These are phyloP conservation scores for Tothia fuscella DNA, from an alignment of 2,329 filamentous ascomycete species.

Conservation along the genomic window DNA sequence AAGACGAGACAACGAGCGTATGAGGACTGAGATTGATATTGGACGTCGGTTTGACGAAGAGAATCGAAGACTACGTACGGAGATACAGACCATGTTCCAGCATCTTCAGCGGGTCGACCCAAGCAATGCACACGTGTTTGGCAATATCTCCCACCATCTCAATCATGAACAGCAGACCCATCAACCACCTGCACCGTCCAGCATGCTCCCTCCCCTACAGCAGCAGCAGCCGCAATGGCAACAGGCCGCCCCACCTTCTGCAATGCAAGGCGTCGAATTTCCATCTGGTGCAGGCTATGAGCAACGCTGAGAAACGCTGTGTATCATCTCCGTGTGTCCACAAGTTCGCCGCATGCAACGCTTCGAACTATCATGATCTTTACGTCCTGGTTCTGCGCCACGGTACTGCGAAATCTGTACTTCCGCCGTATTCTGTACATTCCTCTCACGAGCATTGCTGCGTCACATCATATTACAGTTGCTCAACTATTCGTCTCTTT, in stretches of 20 bases:
- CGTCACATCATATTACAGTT: too few relatives aligned
- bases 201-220: conserved; percentile 25
- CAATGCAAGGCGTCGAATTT: conserved; percentile 42
- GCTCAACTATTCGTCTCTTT: too few relatives aligned
- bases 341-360: too few relatives aligned
- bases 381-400: too few relatives aligned
- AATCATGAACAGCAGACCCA: conserved; percentile 3
- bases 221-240: conserved; percentile 25
- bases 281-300: conserved; percentile 8
- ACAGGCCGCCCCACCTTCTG: conserved; percentile 17
- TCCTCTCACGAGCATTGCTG: too few relatives aligned
- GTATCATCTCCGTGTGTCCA: too few relatives aligned
- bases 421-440: too few relatives aligned
- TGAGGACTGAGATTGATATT: conserved; percentile 23
- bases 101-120: conserved; percentile 35
- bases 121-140: conserved; percentile 34
- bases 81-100: conserved; percentile 34
- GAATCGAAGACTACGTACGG: conserved; percentile 34
- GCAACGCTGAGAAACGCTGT: conserved; percentile 2
- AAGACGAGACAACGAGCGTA: conserved; percentile 31
- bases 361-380: too few relatives aligned
- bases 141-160: conserved; percentile 16
- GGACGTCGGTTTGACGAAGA: conserved; percentile 25
- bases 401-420: too few relatives aligned
- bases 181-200: background rate